Percentiles rank a stretch among this genome's conserved stretches.
Evolutionary conservation across 1,284 basidiomycete species (phyloP).

Genomic region (Phylloporus gajari): DNA sequence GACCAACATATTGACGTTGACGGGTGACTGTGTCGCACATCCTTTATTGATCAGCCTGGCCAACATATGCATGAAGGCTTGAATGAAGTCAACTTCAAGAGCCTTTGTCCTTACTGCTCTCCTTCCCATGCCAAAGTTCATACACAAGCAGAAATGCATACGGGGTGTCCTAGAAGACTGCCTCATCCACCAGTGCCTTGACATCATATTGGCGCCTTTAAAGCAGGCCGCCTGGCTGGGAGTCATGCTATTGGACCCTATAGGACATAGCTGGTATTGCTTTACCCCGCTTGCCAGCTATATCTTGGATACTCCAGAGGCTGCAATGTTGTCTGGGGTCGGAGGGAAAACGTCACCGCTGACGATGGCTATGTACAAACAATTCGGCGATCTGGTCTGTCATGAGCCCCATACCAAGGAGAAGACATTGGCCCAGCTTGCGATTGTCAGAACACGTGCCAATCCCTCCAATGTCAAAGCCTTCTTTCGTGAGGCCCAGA

Average conservation of each 20-base stretch:
- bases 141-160: constrained; percentile 9
- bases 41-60: too few species aligned
- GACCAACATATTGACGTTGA: too few species aligned
- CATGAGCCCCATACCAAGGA: constrained; percentile 1
- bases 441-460: neutral
- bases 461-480: neutral
- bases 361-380: constrained; percentile 13
- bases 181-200: constrained; percentile 12
- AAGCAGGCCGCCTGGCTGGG: constrained; percentile 8
- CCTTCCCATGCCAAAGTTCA: constrained; percentile 11
- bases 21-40: too few species aligned
- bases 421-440: constrained; percentile 9
- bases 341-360: constrained; percentile 13
- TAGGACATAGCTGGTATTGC: neutral
- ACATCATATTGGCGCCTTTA: constrained; percentile 7
- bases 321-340: constrained; percentile 10
- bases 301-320: constrained; percentile 16
- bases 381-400: constrained; percentile 8
- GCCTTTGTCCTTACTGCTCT: constrained; percentile 13
- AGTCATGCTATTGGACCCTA: constrained; percentile 7
- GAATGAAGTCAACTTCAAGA: too few species aligned
- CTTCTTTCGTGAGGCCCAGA: neutral
- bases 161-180: neutral
- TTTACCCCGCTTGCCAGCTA: constrained; percentile 13
- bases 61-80: too few species aligned